Evolutionary conservation across 129 eudicot genomes (phyloP), one percentile per base, ranked within the genome.

Genomic region (Flaveria linearis): DNA sequence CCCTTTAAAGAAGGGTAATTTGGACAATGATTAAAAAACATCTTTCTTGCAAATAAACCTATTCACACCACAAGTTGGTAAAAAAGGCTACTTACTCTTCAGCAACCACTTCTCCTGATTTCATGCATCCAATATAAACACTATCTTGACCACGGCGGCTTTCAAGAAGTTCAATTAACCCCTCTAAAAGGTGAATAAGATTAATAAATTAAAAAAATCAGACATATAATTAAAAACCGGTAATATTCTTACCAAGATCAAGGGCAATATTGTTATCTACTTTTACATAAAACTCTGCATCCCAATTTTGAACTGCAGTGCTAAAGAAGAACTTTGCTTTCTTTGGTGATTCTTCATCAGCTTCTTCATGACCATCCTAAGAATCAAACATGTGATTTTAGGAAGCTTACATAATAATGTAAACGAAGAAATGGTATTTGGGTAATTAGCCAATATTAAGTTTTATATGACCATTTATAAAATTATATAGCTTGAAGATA

Each of bases 101-200:
- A 28, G 89, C 71, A 62, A 93, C 88, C 70, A 90, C 98, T 62
- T 81, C 96, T 46, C 98, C 98, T 39, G 98, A 93, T 81, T 90
- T 93, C 98, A 93, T 93, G 88, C 98, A 93, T 77, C 98, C 98
- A 78, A 92, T 84, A 73, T 88, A 93, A 65, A 92, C 81, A 83
- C 86, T 84, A 75, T 90, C 87, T 84, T 88, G 91, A 82, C 81
- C 90, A 83, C 82, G 94, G 0, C 88, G 90, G 76, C 88, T 90
- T 71, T 86, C 86, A 57, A 93, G 90, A 85, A 93, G 95, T 80
- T 86, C 96, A 77, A 90, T 82, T 71, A 93, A 60, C 46, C 85
- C 95, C 74, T 90, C 98, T 93, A 84, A 76, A 72, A 80, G 13
- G 61, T 30, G 20, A 66, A 76, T 76, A 72, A 17, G 39, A 72